Base-by-base conservation (phyloP, 805 yeast genomes). In the Barnettozyma salicaria region DNA sequence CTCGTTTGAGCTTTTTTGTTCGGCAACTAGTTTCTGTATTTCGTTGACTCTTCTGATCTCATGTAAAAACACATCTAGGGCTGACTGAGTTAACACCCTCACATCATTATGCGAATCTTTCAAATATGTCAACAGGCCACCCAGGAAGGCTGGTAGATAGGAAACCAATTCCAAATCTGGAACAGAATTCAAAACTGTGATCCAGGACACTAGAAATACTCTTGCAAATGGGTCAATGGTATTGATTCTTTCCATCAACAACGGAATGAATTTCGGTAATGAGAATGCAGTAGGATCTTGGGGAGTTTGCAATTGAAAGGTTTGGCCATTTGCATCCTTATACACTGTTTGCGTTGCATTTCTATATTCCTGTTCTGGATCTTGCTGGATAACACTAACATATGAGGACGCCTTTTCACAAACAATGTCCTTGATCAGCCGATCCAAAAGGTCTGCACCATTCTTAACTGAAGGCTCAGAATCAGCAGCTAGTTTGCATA, bases 161-260 rank as follows among this genome's bases (percentile, higher is more conserved):
- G 94, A 74, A 14, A 92, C 77, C 40, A 92, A 65, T 50, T 90
- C 96, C 37, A 90, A 66, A 36, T 90, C 94, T 0, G 98, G 97
- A 7, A 89, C 86, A 9, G 92, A 87, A 59, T 90, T 92, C 33
- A 92, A 67, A n/a, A 92, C 72, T 45, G 87, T 82, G 32, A 92
- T 70, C 98, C 98, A 92, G 35, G 94, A 85, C 10, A 92, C 90
- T 39, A 92, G 64, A 52, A 92, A 92, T 64, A 87, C 81, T 47
- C 96, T 72, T 0, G 97, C 88, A 53, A 83, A 85, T 2, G 97
- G 96, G 50, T 92, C 94, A 22, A 86, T 81, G 1, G 92, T 89
- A 53, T 86, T 86, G 62, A 92, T 86, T 46, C 97, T 68, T 57
- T 92, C 98, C 44, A 83, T 77, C 30, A 92, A 62, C n/a, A 94